These are phyloP conservation scores for Mucor velutinosus DNA, from an alignment of 371 early-diverging fungal species.

Conservation along the genomic window DNA sequence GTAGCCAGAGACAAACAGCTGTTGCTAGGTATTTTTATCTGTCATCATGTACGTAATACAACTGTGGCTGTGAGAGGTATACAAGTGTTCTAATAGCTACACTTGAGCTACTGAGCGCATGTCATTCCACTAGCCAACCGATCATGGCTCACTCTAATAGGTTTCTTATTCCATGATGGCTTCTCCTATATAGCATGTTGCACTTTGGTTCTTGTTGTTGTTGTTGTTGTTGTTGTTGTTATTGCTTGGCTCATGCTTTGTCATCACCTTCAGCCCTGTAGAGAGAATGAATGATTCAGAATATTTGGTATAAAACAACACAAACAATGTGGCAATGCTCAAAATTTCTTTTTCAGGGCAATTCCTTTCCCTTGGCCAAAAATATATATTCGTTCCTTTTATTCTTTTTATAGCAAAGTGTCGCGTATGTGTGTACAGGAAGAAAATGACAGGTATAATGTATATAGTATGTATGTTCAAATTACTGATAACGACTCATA, in stretches of 20 bases:
- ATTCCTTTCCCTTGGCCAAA: background rate
- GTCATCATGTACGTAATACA: background rate
- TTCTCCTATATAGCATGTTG: too few species aligned
- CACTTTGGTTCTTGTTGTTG: background rate
- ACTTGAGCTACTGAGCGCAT: background rate
- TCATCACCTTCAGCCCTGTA: background rate
- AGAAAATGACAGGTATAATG: slow-evolving; percentile 1
- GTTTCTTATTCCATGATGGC: background rate
- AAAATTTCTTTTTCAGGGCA: background rate
- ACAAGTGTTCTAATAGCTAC: background rate
- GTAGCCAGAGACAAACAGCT: background rate
- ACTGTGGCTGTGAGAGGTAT: background rate
- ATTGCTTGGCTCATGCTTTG: background rate
- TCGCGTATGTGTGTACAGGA: background rate
- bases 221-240: background rate
- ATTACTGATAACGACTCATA: slow-evolving; percentile 26
- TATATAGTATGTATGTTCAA: background rate
- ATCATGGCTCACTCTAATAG: background rate
- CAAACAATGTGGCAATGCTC: background rate
- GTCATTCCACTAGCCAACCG: background rate
- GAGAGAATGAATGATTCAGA: background rate
- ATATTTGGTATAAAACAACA: background rate
- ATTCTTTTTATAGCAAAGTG: background rate
- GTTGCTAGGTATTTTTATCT: background rate
- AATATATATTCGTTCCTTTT: background rate